These are phyloP conservation scores for Sporothrix mexicana DNA, from an alignment of 2,329 filamentous ascomycete species.

Conservation along the genomic window DNA sequence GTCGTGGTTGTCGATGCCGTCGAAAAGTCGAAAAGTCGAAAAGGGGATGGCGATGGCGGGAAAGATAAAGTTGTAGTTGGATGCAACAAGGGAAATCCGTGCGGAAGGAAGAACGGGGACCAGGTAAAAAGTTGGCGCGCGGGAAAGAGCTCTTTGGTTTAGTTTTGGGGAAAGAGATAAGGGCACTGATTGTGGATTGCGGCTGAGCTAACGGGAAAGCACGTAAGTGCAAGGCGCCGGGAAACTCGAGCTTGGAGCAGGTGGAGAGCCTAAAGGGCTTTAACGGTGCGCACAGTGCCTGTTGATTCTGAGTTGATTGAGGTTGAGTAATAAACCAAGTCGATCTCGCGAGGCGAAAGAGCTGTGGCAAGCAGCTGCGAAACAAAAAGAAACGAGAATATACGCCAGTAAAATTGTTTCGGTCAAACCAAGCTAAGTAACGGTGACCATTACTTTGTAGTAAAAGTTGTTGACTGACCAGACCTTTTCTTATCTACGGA, in stretches of 20 bases:
- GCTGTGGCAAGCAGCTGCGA: not conserved
- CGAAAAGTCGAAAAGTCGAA: no score
- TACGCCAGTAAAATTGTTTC: no score
- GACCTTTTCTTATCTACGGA: no score
- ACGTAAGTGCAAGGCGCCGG: not conserved
- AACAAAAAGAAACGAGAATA: no score
- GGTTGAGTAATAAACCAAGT: not conserved
- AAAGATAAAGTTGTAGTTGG: conserved; percentile 4
- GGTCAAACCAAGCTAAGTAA: no score
- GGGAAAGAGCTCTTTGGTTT: not conserved
- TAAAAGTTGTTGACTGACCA: no score
- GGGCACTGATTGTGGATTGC: not conserved
- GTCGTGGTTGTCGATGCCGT: not conserved
- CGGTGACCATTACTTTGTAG: no score
- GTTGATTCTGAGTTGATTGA: no score
- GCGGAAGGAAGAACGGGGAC: not conserved
- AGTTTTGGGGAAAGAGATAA: not conserved
- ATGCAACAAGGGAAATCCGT: not conserved
- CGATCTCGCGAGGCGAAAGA: not conserved
- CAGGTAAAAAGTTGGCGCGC: not conserved
- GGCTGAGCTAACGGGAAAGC: conserved; percentile 7
- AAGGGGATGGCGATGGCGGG: not conserved
- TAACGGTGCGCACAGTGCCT: not conserved
- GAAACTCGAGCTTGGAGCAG: not conserved
- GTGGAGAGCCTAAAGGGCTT: no score